Percentiles rank a stretch among this genome's conserved stretches.
Evolutionary conservation across 257 asterid genomes (phyloP).

Genomic region (Nicotiana otophora): DNA sequence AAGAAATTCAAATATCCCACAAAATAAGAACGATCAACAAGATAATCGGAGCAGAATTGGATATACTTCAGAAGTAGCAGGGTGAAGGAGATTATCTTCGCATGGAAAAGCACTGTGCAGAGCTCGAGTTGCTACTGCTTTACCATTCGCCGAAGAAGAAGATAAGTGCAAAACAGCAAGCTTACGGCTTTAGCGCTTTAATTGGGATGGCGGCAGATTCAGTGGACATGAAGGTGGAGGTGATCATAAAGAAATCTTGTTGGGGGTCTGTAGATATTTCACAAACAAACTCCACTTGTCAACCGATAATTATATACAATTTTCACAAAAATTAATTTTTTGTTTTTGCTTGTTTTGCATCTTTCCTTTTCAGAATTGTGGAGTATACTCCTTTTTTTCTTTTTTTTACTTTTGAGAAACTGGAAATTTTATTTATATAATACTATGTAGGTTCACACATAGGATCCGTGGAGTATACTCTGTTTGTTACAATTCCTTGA

Average conservation of each 20-base stretch:
- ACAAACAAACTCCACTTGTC: not conserved
- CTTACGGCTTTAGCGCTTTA: not conserved
- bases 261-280: not conserved
- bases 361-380: too few relatives aligned
- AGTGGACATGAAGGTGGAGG: conserved; percentile 7
- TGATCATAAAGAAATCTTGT: not conserved
- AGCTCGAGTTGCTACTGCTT: not conserved
- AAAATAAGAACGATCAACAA: not conserved
- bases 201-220: conserved; percentile 4
- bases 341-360: too few relatives aligned
- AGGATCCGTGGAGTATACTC: too few relatives aligned
- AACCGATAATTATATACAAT: too few relatives aligned
- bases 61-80: not conserved
- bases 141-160: not conserved
- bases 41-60: not conserved
- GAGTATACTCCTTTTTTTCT: too few relatives aligned
- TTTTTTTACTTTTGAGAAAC: too few relatives aligned
- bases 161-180: not conserved
- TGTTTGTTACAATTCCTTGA: too few relatives aligned
- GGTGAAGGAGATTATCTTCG: not conserved
- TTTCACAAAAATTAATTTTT: too few relatives aligned
- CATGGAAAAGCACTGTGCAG: not conserved
- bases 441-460: too few relatives aligned
- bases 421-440: too few relatives aligned
- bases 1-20: not conserved